phyloP scores from a whole-genome alignment of 306 rosid species.

The Cyclanthera cordifolia region DNA sequence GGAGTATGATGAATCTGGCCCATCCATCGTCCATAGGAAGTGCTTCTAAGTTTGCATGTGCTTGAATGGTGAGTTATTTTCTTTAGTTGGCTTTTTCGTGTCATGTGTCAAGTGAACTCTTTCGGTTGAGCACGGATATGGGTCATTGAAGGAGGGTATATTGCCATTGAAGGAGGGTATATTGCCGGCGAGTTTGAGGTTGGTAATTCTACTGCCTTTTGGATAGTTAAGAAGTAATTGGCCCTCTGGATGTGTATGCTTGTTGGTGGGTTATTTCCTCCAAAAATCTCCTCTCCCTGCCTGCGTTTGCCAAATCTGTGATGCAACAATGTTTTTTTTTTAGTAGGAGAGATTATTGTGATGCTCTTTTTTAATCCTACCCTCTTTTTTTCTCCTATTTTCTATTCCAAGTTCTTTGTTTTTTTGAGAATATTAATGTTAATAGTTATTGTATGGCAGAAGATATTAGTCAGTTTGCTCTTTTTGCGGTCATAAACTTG shows the following conservation, averaged over 20 bases:
- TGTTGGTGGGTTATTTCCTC: conserved; percentile 24
- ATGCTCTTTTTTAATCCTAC: conserved; percentile 22
- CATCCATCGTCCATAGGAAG: conserved; percentile 95
- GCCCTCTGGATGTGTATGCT: conserved; percentile 24
- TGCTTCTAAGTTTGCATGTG: conserved; percentile 53
- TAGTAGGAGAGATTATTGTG: conserved; percentile 62
- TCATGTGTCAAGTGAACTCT: no score
- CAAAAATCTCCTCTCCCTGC: background rate
- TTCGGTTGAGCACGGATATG: background rate
- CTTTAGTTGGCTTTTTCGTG: no score
- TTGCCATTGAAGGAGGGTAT: conserved; percentile 27
- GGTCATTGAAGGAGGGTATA: conserved; percentile 26
- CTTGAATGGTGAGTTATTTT: no score
- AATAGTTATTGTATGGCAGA: conserved; percentile 50
- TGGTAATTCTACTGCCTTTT: conserved; percentile 4
- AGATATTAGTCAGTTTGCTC: conserved; percentile 31
- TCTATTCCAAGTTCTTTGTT: conserved; percentile 23
- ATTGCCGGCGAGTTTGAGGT: conserved; percentile 12
- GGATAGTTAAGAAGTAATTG: conserved; percentile 17
- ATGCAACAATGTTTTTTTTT: conserved; percentile 35
- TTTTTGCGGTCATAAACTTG: conserved; percentile 29
- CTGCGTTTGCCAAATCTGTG: conserved; percentile 25
- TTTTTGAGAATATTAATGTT: conserved; percentile 46
- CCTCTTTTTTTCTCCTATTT: conserved; percentile 1
- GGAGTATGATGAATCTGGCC: conserved; percentile 90